Evolutionary conservation across 768 basidiomycete species (phyloP).

Genomic region (Psilocybe cubensis): DNA sequence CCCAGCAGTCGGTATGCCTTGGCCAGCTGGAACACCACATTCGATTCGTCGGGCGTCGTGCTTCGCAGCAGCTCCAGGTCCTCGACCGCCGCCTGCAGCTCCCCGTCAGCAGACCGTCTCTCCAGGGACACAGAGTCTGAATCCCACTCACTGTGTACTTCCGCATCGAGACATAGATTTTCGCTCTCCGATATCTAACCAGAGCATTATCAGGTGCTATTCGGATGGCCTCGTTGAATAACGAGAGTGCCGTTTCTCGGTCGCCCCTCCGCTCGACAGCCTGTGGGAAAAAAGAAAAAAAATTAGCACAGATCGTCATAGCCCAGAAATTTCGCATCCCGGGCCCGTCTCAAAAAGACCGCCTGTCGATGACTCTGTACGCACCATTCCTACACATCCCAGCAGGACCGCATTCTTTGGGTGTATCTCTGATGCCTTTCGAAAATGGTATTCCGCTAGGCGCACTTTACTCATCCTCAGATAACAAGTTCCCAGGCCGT

Average conservation of each 20-base stretch:
- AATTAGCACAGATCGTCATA: slow-evolving; percentile 13
- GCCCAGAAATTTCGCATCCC: no score
- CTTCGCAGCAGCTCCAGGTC: slow-evolving; percentile 83
- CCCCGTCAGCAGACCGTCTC: slow-evolving; percentile 16
- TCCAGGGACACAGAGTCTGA: background rate
- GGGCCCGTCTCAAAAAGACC: slow-evolving; percentile 24
- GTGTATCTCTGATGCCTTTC: slow-evolving; percentile 90
- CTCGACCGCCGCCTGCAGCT: slow-evolving; percentile 69
- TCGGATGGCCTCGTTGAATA: slow-evolving; percentile 82
- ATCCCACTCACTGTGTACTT: slow-evolving; percentile 72
- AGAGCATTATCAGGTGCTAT: slow-evolving; percentile 88
- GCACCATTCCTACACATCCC: slow-evolving; percentile 94
- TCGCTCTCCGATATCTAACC: slow-evolving; percentile 92
- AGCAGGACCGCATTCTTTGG: slow-evolving; percentile 94
- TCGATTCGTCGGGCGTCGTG: slow-evolving; percentile 92
- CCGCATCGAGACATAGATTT: slow-evolving; percentile 85
- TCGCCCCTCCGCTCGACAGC: slow-evolving; percentile 88
- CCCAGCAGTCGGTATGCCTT: slow-evolving; percentile 87
- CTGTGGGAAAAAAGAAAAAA: slow-evolving; percentile 43
- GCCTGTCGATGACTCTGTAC: slow-evolving; percentile 37
- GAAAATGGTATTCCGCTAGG: slow-evolving; percentile 95
- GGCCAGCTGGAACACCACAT: slow-evolving; percentile 95
- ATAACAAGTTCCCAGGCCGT: slow-evolving; percentile 98
- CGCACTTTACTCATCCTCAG: slow-evolving; percentile 91
- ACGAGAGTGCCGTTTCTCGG: slow-evolving; percentile 69